A percentile compares a stretch with the other conserved stretches of the same genome.
Conservation (phyloP, 1,284 basidiomycete species). For the Dichomitus squalens region DNA sequence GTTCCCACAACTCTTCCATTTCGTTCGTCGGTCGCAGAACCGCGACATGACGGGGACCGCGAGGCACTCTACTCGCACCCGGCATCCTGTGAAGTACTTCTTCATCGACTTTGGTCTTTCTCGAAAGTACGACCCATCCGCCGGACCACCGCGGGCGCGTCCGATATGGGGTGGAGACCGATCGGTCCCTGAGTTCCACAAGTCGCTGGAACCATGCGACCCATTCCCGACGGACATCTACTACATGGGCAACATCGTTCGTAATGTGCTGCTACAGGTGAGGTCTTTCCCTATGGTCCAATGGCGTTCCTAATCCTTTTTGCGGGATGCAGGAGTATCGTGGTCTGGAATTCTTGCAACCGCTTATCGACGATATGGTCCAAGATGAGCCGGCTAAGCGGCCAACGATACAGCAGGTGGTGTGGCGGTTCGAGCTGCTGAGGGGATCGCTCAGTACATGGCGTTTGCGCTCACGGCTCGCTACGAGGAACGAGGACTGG, state of each 20-base stretch:
- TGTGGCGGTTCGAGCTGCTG: slow-evolving; percentile 1
- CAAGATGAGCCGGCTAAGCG: slow-evolving; percentile 31
- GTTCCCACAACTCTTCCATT: too few species aligned
- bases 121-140: slow-evolving; percentile 16
- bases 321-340: slow-evolving; percentile 12
- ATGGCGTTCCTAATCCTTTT: not conserved
- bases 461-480: slow-evolving; percentile 13
- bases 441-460: not conserved
- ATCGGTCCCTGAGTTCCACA: slow-evolving; percentile 23
- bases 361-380: slow-evolving; percentile 34
- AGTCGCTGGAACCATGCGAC: slow-evolving; percentile 19
- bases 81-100: slow-evolving; percentile 36
- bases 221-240: slow-evolving; percentile 36
- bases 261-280: slow-evolving; percentile 31
- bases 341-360: slow-evolving; percentile 34
- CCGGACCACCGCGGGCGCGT: slow-evolving; percentile 18
- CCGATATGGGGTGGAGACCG: slow-evolving; percentile 22
- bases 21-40: too few species aligned
- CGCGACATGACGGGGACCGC: too few species aligned
- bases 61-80: too few species aligned
- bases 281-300: not conserved
- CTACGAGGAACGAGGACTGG: not conserved
- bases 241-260: slow-evolving; percentile 33
- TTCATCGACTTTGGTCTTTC: slow-evolving; percentile 40
- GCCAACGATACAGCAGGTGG: slow-evolving; percentile 21